phyloP scores from a whole-genome alignment of 1,139 yeast genomes.

The Nadsonia starkeyi-henricii region DNA sequence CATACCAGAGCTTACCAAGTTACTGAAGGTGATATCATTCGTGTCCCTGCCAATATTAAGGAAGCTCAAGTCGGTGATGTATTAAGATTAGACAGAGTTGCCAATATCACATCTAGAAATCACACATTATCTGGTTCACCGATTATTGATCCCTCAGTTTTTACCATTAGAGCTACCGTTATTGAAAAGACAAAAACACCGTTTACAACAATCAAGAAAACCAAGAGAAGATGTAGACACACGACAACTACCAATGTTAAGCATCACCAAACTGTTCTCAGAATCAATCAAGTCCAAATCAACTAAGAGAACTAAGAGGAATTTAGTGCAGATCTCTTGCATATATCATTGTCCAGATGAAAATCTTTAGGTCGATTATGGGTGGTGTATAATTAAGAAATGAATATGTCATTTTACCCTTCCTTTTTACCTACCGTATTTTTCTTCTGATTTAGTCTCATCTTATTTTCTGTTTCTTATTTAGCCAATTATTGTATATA shows the following conservation, averaged over 20 bases:
- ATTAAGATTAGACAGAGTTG: constrained; percentile 57
- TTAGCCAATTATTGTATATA: no score
- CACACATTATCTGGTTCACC: constrained; percentile 35
- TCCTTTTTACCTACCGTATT: no score
- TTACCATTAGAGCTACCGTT: not conserved
- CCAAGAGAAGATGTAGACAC: not conserved
- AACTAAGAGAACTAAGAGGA: not conserved
- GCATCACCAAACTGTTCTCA: not conserved
- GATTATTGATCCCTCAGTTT: not conserved
- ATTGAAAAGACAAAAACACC: not conserved
- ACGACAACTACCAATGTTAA: not conserved
- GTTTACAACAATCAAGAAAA: not conserved
- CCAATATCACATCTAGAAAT: constrained; percentile 74
- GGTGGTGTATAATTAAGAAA: no score
- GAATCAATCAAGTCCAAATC: not conserved
- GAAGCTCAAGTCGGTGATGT: constrained; percentile 71
- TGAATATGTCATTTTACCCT: no score
- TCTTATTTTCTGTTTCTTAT: no score
- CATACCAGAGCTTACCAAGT: constrained; percentile 81
- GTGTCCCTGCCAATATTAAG: constrained; percentile 63
- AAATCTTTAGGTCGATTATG: no score
- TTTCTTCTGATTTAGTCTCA: no score
- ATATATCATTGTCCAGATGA: no score
- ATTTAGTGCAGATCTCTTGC: no score
- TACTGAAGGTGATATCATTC: constrained; percentile 76